A percentile compares a stretch with the other conserved stretches of the same genome.
phyloP scores from a whole-genome alignment of 75 land plant species.

The Picea sitchensis region DNA sequence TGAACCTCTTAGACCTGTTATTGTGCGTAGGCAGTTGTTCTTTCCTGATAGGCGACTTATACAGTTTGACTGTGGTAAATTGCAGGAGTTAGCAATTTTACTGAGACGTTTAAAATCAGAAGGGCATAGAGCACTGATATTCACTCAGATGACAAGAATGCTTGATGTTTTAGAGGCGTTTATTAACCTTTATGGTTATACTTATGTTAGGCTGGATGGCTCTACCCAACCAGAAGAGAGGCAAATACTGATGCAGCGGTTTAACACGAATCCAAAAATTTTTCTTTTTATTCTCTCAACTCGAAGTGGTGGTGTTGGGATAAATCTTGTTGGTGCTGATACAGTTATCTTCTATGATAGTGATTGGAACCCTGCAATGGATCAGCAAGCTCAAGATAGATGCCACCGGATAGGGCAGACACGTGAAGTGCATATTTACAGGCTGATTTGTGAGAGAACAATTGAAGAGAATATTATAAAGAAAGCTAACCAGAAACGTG shows the following conservation, averaged over 20 bases:
- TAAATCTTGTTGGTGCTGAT: constrained; percentile 98
- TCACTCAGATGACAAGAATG: constrained; percentile 99
- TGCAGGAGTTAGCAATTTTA: constrained; percentile 85
- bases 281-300: constrained; percentile 98
- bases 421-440: constrained; percentile 97
- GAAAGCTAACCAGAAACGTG: constrained; percentile 99
- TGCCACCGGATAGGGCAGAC: constrained; percentile 99
- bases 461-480: constrained; percentile 98
- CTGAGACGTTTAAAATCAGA: constrained; percentile 81
- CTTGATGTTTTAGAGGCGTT: constrained; percentile 95
- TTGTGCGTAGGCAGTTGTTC: constrained; percentile 85
- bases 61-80: constrained; percentile 99
- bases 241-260: constrained; percentile 97
- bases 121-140: constrained; percentile 96
- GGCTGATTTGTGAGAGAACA: constrained; percentile 92
- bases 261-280: constrained; percentile 94
- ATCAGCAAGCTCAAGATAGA: constrained; percentile 99
- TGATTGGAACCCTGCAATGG: constrained; percentile 99
- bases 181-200: constrained; percentile 96
- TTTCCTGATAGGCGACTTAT: constrained; percentile 97
- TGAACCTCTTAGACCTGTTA: constrained; percentile 76
- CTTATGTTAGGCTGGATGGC: constrained; percentile 98
- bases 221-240: constrained; percentile 99
- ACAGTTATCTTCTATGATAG: constrained; percentile 99
- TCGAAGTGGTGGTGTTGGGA: constrained; percentile 99